Percentiles rank a stretch among this genome's conserved stretches.
phyloP scores from a whole-genome alignment of 345 rosid species.

The Draba incana region DNA sequence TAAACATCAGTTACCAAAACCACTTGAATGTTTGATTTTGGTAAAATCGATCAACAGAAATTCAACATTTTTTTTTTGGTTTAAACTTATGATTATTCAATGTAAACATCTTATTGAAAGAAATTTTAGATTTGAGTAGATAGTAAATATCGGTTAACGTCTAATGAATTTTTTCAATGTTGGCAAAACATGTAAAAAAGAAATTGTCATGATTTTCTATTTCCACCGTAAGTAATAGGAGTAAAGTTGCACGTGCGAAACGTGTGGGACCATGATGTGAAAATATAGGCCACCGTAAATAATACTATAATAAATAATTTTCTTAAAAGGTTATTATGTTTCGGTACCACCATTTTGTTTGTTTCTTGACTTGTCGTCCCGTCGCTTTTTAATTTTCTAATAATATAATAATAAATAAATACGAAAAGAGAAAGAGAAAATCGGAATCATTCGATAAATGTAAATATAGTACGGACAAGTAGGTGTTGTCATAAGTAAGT shows the following conservation, averaged over 20 bases:
- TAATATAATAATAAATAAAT: not conserved
- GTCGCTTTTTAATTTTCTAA: conserved; percentile 35
- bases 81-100: too few relatives aligned
- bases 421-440: conserved; percentile 25
- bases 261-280: conserved; percentile 38
- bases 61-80: too few relatives aligned
- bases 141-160: too few relatives aligned
- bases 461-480: conserved; percentile 57
- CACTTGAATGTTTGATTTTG: too few relatives aligned
- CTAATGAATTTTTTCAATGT: too few relatives aligned
- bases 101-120: too few relatives aligned
- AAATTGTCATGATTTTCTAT: not conserved
- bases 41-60: too few relatives aligned
- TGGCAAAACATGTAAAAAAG: too few relatives aligned
- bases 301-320: too few relatives aligned
- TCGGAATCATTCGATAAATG: conserved; percentile 40
- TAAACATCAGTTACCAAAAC: too few relatives aligned
- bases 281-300: conserved; percentile 32
- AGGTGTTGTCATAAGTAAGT: conserved; percentile 44
- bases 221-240: too few relatives aligned
- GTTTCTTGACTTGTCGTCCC: conserved; percentile 47
- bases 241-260: conserved; percentile 36
- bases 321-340: not conserved
- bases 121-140: too few relatives aligned
- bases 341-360: conserved; percentile 47